Conservation (phyloP, 768 basidiomycete species). For the Pulveroboletus frians region DNA sequence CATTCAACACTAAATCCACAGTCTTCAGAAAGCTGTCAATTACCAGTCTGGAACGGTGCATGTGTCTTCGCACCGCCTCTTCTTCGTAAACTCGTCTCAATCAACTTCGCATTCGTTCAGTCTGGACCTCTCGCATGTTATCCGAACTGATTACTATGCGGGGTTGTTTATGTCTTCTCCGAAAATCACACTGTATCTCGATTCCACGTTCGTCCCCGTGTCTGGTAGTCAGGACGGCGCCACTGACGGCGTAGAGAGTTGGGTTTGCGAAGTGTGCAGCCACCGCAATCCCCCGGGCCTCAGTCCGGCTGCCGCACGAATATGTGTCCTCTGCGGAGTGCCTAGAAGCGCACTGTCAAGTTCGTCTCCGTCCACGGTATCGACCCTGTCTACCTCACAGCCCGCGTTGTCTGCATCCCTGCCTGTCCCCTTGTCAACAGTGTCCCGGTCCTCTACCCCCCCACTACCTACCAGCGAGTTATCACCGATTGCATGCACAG, state of each 20-base stretch:
- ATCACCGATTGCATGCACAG: slow-evolving; percentile 60
- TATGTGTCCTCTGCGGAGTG: slow-evolving; percentile 82
- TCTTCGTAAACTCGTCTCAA: slow-evolving; percentile 63
- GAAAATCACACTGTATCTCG: slow-evolving; percentile 78
- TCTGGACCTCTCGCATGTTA: slow-evolving; percentile 58
- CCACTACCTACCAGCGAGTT: slow-evolving; percentile 15
- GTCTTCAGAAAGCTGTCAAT: slow-evolving; percentile 73
- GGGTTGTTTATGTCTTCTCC: slow-evolving; percentile 86
- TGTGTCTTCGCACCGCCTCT: slow-evolving; percentile 78
- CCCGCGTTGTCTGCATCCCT: slow-evolving; percentile 35
- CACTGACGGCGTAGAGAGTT: slow-evolving; percentile 45
- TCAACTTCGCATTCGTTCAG: slow-evolving; percentile 56
- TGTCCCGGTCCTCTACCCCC: slow-evolving; percentile 17
- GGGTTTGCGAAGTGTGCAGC: slow-evolving; percentile 89
- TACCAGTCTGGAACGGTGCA: slow-evolving; percentile 73
- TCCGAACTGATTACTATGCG: slow-evolving; percentile 81
- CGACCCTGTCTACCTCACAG: slow-evolving; percentile 37
- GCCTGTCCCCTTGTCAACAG: slow-evolving; percentile 19
- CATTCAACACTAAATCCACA: slow-evolving; percentile 37
- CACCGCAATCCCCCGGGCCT: slow-evolving; percentile 75
- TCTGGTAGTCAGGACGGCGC: slow-evolving; percentile 26
- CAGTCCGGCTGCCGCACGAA: slow-evolving; percentile 60
- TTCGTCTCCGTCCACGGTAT: slow-evolving; percentile 21
- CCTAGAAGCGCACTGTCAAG: slow-evolving; percentile 42
- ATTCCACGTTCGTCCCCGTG: slow-evolving; percentile 26